Base-by-base conservation (phyloP, 768 basidiomycete genomes). In the Heimioporus sp. region DNA sequence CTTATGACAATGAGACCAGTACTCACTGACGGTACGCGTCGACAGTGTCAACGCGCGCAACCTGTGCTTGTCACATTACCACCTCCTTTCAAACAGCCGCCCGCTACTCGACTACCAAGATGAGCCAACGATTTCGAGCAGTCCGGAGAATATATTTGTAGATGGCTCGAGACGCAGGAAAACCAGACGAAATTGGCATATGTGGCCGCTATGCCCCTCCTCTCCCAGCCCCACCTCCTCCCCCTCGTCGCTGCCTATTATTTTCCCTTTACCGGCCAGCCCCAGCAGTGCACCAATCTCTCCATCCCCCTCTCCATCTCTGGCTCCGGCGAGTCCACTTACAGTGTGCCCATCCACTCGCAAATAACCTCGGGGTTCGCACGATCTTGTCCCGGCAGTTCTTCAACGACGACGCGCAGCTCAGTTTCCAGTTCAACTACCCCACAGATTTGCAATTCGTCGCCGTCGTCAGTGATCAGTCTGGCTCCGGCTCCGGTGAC, bases 391-490 rank as follows among this genome's bases (percentile, higher is more conserved):
- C 79, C 58, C 65, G 80, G 12, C 65, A 76, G 5, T 90, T 90
- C 61, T 53, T 69, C 17, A 76, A 67, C 24, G 60, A 66, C 21
- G 63, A 67, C 7, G 50, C 70, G n/a, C 70, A 73, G 20, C 58
- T 80, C 28, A 73, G 65, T 34, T 85, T 90, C 65, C 68, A 78
- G 62, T 75, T 90, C 47, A 77, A 75, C 28, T 91, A 78, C 63
- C 89, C 89, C 0, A 74, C 69, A 43, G 76, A 81, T 62, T 86
- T 86, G 4, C 83, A 87, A 60, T 84, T 92, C 48, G 86, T 91
- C 21, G 83, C 85, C 5, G 84, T 90, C 61, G 88, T 86, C 56
- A 82, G 81, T 61, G 85, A 86, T 56, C 67, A 64, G 41, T 71
- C 73, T 1, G 79, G 78, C 1, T 90, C 90, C 61, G 89, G 84